Evolutionary conservation across 1,139 yeast species (phyloP), one percentile per base, ranked within the genome.

Genomic region (Pichia sp.): DNA sequence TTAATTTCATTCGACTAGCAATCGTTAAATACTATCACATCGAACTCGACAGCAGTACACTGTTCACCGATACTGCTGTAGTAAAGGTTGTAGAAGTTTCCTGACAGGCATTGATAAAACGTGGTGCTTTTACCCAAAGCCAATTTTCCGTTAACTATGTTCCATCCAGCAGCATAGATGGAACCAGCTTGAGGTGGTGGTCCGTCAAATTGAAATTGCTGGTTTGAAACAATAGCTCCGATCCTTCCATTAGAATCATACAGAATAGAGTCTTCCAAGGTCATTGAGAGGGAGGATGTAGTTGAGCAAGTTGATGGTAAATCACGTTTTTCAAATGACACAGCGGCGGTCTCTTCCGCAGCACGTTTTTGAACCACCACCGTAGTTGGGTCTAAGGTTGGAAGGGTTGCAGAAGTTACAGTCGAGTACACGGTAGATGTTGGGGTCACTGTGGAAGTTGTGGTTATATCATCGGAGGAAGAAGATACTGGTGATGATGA

Each of bases 121-220:
- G 75, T 73, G 58, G 80, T 78, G 55, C 70, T 66, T 70, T 74
- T 73, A 72, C 92, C 92, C 61, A 86, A 74, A 55, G 89, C 87
- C 70, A 87, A 78, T 77, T 76, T 71, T 62, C 90, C 89, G 54
- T 81, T 85, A 57, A 84, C 75, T 64, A 85, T 74, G 53, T 86
- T 76, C 93, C 93, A 87, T 63, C 95, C 95, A 58, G 82, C 87
- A 67, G 93, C 92, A 75, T 82, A 86, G 73, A 86, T 83, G 62
- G 90, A 76, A 70, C 92, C 95, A 54, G 92, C 90, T 78, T 87
- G 95, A 67, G 93, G 92, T 73, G 90, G 88, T 63, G 93, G 95
- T 69, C 92, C 93, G 69, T 86, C 93, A 68, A 86, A 86, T 75
- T 86, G 93, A 82, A 86, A 85, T 76, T 86, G 93, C 76, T 85